Conservation (phyloP, 768 basidiomycete genomes). For the Podaxis mareebaensis region DNA sequence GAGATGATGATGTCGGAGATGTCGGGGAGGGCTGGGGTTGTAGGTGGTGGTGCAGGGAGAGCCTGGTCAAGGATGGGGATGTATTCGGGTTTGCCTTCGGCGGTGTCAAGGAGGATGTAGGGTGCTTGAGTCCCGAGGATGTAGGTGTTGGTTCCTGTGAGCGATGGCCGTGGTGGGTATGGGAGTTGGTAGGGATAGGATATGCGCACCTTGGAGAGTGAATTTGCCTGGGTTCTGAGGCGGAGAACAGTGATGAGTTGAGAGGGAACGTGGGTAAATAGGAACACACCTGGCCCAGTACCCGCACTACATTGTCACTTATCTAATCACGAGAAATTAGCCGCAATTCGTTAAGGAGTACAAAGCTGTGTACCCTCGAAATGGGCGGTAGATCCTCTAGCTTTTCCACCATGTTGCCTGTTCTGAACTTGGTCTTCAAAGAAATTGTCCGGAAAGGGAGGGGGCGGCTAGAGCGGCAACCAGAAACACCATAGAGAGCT, state of each 20-base stretch:
- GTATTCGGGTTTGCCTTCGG: constrained; percentile 71
- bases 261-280: not conserved
- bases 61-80: constrained; percentile 64
- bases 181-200: not conserved
- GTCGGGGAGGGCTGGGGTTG: constrained; percentile 45
- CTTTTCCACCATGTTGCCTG: constrained; percentile 42
- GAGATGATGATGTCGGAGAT: constrained; percentile 91
- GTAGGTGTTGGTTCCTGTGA: constrained; percentile 86
- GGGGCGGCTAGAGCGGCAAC: not conserved
- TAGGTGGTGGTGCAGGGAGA: constrained; percentile 40
- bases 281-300: constrained; percentile 70
- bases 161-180: not conserved
- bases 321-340: constrained; percentile 43
- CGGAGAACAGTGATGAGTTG: not conserved
- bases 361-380: constrained; percentile 43
- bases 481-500: not conserved
- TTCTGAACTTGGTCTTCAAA: not conserved
- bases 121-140: constrained; percentile 70
- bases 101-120: constrained; percentile 82
- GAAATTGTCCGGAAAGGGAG: not conserved
- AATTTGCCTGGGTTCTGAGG: constrained; percentile 86
- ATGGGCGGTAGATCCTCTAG: constrained; percentile 54
- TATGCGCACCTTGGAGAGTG: constrained; percentile 71
- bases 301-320: constrained; percentile 63
- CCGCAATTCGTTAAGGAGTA: not conserved